Evolutionary conservation across 108 stramenopile species (phyloP), one percentile per base, ranked within the genome.

Genomic region (Cylindrotheca closterium): DNA sequence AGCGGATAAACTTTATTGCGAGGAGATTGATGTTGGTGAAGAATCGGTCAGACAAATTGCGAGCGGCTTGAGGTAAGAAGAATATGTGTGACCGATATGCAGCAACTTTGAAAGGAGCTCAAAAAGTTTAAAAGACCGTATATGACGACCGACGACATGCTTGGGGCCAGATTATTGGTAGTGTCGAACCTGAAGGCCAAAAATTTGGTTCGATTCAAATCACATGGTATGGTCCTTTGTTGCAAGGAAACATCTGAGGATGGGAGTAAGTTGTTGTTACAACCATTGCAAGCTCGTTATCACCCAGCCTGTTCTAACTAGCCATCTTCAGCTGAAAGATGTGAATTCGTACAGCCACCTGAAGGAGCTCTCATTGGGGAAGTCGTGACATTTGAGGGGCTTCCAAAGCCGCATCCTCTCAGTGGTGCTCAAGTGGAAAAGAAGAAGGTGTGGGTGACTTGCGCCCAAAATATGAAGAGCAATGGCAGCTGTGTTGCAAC

Each of bases 171-270:
- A 51, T 77, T 99, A 34, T 70, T 98, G 57, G 98, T 99, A 15
- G 94, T 99, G 47, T 78, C 91, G 58, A 99, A 99, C 71, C 76
- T 99, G 60, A 99, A 98, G 82, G 75, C 97, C n/a, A 96, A 96
- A 70, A 96, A 94, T 62, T 76, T 99, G 15, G 95, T 92, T 3
- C 96, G 92, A 23, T 99, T 98, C 80, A 87, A 84, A 67, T 89
- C 86, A 17, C 82, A 95, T 62, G 98, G 99, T 18, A 99, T 99
- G 99, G 99, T 99, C 28, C 77, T 99, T 28, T 97, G 97, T 67
- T 98, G 98, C 2, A 85, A 81, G 15, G 75, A 71, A 34, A 65
- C 53, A 7, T 83, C 79, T 24, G 86, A 85, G 3, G 89, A 84
- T 62, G 84, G 80, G 8, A n/a, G n/a, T n/a, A n/a, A n/a, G n/a